Evolutionary conservation across 371 early-diverging fungal species (phyloP).

Genomic region (Mortierella sp.): DNA sequence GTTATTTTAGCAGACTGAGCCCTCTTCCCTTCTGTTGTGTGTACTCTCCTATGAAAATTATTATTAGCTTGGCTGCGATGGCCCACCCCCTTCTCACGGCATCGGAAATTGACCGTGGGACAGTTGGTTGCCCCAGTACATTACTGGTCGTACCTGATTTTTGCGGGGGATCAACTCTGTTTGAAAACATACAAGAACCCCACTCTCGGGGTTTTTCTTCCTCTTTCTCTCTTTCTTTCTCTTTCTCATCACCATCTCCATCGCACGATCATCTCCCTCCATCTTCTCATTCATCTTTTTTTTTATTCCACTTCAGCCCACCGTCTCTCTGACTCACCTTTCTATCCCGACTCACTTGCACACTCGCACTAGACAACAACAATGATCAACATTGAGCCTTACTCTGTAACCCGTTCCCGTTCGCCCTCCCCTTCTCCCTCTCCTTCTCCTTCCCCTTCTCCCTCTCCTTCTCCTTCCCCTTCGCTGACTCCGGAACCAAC

Average conservation of each 20-base stretch:
- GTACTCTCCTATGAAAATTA: no score
- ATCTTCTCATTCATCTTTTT: not conserved
- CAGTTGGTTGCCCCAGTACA: not conserved
- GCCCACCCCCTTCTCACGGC: no score
- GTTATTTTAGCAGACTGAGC: no score
- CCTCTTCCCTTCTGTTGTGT: no score
- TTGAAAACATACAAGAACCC: not conserved
- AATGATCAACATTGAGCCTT: slow-evolving; percentile 10
- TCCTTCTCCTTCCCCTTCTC: not conserved
- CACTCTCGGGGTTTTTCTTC: not conserved
- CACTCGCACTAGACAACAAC: not conserved
- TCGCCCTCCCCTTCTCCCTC: slow-evolving; percentile 6
- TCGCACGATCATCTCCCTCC: not conserved
- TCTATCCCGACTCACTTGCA: not conserved
- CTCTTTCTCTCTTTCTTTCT: not conserved
- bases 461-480: slow-evolving; percentile 4
- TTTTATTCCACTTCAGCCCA: not conserved
- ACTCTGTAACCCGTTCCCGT: not conserved
- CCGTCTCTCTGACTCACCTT: not conserved
- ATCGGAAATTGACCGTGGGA: slow-evolving; percentile 4
- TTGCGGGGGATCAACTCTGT: not conserved
- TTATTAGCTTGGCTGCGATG: no score
- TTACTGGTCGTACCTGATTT: not conserved
- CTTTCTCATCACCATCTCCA: not conserved
- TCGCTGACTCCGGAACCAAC: not conserved